Evolutionary conservation across 148 eudicot genomes (phyloP), one percentile per base, ranked within the genome.

Genomic region (Rhododendron mucronatum): DNA sequence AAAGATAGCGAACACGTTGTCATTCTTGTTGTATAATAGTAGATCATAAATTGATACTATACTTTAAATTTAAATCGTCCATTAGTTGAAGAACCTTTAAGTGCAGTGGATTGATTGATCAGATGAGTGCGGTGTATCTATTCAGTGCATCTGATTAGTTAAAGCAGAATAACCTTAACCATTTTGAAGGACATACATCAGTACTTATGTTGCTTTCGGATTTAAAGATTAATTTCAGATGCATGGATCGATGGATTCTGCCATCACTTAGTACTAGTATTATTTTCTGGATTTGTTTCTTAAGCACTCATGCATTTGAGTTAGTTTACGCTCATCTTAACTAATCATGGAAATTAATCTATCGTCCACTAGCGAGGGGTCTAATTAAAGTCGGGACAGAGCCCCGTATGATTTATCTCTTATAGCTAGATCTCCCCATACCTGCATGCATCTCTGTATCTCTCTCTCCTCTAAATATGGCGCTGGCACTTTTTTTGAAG

Each of bases 401-500:
- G 0, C 23, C 21, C 61, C 21, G 16, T 55, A 53, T 86, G 67
- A 30, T 20, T 86, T 41, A 37, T 55, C 61, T 55, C 61, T 55
- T 55, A 41, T 41, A 41, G 8, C 14, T 50, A 16, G 15, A 21
- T 30, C 69, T 53, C 33, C 73, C 33, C 35, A 67, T 67, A 67
- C 35, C 28, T 69, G 75, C 75, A 69, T 39, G 82, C 20, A 69
- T 73, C 44, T 69, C 63, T 63, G 45, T 50, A 18, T 47, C 80
- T 80, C 63, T 44, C 33, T 44, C 23, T 79, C 18, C 61, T 82
- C 53, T 81, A 59, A 4, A 23, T 67, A 41, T 11, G 82, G 37
- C 28, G 15, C 0, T 74, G 7, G 18, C 61, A 78, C 28, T 77
- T 78, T n/a, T 78, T 18, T 85, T 57, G 44, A 86, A 89, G 91